Conservation (phyloP, 306 rosid species). For the Pyrus betulifolia region DNA sequence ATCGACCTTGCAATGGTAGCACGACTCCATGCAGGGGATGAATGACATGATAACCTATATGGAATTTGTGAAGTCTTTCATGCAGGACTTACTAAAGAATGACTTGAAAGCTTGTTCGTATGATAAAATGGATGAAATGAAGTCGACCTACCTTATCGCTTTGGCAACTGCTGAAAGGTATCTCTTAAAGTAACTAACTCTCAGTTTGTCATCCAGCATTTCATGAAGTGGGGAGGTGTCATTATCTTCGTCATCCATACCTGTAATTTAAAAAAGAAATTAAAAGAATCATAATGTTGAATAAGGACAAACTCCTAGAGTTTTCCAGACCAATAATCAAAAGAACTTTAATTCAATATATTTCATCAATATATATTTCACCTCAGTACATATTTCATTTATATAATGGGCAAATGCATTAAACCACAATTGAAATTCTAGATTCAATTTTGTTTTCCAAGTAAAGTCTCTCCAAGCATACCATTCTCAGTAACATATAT, state of each 20-base stretch:
- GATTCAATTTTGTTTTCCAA: background rate
- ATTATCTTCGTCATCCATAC: slow-evolving; percentile 85
- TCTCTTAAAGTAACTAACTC: slow-evolving; percentile 56
- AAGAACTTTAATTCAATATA: background rate
- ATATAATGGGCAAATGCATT: background rate
- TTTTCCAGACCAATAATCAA: background rate
- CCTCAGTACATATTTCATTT: no score
- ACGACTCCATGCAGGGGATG: background rate
- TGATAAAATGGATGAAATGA: background rate
- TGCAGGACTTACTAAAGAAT: background rate
- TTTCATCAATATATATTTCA: background rate
- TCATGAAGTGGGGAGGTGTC: slow-evolving; percentile 50
- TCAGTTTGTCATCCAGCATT: slow-evolving; percentile 76
- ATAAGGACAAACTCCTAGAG: background rate
- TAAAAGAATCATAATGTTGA: background rate
- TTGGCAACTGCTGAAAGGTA: slow-evolving; percentile 63
- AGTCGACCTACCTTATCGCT: slow-evolving; percentile 68
- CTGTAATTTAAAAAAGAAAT: slow-evolving; percentile 26
- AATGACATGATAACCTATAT: background rate
- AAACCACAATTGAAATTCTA: background rate
- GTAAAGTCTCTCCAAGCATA: slow-evolving; percentile 20
- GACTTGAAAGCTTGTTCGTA: background rate
- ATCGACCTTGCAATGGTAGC: background rate
- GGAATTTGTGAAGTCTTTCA: background rate
- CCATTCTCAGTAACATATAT: slow-evolving; percentile 82